A percentile compares a stretch with the other conserved stretches of the same genome.
Conservation (phyloP, 306 rosid genomes). For the Macrotyloma uniflorum region DNA sequence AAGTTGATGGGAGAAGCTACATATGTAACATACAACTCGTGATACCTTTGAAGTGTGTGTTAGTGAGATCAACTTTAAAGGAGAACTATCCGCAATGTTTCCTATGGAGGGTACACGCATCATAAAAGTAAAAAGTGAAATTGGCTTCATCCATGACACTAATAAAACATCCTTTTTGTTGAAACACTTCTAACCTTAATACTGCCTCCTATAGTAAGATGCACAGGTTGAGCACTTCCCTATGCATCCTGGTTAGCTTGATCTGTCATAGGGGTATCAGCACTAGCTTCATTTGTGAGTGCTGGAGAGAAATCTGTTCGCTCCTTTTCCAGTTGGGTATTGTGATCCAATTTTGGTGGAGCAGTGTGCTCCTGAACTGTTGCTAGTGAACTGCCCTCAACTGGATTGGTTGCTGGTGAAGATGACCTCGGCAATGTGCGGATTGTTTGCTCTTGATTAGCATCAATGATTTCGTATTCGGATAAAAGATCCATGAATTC, state of each 20-base stretch:
- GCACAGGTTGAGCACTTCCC: slow-evolving; percentile 16
- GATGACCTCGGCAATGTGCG: slow-evolving; percentile 37
- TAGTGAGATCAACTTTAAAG: slow-evolving; percentile 32
- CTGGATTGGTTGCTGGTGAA: slow-evolving; percentile 40
- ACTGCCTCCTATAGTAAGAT: not conserved
- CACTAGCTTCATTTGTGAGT: slow-evolving; percentile 32
- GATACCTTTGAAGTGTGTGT: slow-evolving; percentile 15
- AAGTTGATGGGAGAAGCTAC: slow-evolving; percentile 21
- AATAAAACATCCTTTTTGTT: slow-evolving; percentile 18
- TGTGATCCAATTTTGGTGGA: slow-evolving; percentile 30
- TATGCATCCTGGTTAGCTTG: slow-evolving; percentile 39
- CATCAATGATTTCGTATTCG: slow-evolving; percentile 65
- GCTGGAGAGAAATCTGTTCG: slow-evolving; percentile 9
- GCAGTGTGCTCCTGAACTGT: slow-evolving; percentile 31
- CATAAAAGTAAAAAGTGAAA: not conserved
- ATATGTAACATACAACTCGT: slow-evolving; percentile 17
- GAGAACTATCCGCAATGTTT: not conserved
- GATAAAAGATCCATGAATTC: slow-evolving; percentile 93
- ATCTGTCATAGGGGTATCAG: slow-evolving; percentile 38
- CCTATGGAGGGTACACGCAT: not conserved
- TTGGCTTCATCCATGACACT: slow-evolving; percentile 10
- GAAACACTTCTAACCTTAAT: not conserved
- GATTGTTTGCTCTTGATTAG: slow-evolving; percentile 35
- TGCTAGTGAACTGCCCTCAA: slow-evolving; percentile 26
- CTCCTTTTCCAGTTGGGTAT: slow-evolving; percentile 30